Base-by-base conservation (phyloP, 2,329 filamentous ascomycete species). In the Pseudocercospora fuligena region DNA sequence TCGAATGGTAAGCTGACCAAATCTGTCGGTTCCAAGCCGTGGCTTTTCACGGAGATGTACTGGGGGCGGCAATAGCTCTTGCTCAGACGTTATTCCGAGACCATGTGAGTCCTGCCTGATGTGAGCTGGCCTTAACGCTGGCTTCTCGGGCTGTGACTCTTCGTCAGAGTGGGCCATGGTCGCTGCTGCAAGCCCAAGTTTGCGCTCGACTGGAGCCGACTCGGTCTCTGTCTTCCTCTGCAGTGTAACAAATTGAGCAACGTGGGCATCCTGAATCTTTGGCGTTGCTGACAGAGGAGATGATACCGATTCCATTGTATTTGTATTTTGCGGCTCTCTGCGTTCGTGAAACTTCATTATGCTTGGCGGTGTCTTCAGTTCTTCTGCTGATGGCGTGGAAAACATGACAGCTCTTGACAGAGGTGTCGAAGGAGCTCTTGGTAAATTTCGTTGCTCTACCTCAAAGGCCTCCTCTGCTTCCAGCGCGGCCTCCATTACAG, bases 231-330 rank as follows among this genome's bases (percentile, higher is more conserved):
- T 72, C 27, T 73, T 63, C 31, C 66, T 68, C 25, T 72, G 74
- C 63, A 73, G 73, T 1, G 73, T 72, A 9, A 75, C 66, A 46
- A 73, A 66, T 33, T 69, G 72, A 16, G 71, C 75, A 11, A 74
- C 53, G 36, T 74, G 73, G 5, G 75, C 76, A 33, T 75, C 62
- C 53, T 76, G 72, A 16, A 78, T 64, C 9, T 73, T 62, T 6
- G 75, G 76, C 1, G 75, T 76, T 12, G 73, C 69, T 43, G 75
- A 73, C 9, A 75, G 54, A 12, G 75, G 74, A 11, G 75, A 75
- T 43, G 73, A 68, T 7, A 70, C 47, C 2, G 71, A 74, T n/a
- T 58, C 63, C 19, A 71, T 57, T 5, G 73, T 72, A 21, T 63
- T 57, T 5, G 73, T 72, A 21, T 63, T 66, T 46, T 71, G 67